These are phyloP conservation scores for Pilobolus umbonatus DNA, from an alignment of 192 early-diverging fungal genomes.

Conservation along the genomic window DNA sequence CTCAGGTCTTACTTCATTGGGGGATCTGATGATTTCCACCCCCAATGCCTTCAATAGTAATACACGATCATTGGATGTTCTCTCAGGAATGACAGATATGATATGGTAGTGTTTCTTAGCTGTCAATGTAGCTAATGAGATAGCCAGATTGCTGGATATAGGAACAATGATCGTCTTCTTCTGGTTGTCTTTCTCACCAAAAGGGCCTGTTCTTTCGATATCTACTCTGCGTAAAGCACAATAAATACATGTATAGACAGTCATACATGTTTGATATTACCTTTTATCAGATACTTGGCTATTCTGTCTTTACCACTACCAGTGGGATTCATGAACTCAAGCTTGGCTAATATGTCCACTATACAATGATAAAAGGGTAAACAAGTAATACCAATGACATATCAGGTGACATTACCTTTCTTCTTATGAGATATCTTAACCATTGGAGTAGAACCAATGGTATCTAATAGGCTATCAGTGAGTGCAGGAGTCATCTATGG, in stretches of 20 bases:
- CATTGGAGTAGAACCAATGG: conserved; percentile 33
- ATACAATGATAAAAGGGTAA: not conserved
- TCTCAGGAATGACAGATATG: conserved; percentile 62
- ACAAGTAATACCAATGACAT: not conserved
- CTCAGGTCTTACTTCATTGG: conserved; percentile 59
- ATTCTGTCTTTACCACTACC: conserved; percentile 74
- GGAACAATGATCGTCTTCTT: conserved; percentile 59
- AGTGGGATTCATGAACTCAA: conserved; percentile 68
- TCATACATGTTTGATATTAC: not conserved
- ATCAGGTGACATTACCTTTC: conserved; percentile 11
- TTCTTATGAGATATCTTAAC: conserved; percentile 4
- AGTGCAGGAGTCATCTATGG: conserved; percentile 18
- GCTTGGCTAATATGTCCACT: conserved; percentile 65
- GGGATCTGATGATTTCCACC: conserved; percentile 66
- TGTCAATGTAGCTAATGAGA: conserved; percentile 59
- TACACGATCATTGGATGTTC: conserved; percentile 67
- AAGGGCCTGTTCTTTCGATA: not conserved
- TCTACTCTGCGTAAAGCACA: not conserved
- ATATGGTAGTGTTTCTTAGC: conserved; percentile 40
- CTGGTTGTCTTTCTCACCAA: conserved; percentile 1
- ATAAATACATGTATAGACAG: not conserved
- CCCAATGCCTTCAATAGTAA: conserved; percentile 59
- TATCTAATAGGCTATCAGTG: conserved; percentile 20
- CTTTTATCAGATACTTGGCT: conserved; percentile 40
- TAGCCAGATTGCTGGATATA: conserved; percentile 64